These are phyloP conservation scores for Trametes coccinea DNA, from an alignment of 768 basidiomycete species.

Conservation along the genomic window DNA sequence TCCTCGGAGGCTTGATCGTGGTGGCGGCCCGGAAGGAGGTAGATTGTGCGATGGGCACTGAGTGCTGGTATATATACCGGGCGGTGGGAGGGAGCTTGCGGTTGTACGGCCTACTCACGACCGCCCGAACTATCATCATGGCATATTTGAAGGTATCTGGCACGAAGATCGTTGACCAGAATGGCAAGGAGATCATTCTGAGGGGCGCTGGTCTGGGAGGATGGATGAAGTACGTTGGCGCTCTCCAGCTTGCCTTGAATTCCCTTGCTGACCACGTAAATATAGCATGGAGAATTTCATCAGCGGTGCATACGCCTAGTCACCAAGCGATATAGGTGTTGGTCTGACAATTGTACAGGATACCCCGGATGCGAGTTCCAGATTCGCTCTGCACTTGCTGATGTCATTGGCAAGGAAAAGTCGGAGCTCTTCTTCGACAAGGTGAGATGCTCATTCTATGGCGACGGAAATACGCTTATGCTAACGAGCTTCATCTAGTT, in stretches of 20 bases:
- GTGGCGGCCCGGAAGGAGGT: neutral
- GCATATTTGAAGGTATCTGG: slow-evolving; percentile 59
- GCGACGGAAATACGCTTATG: slow-evolving; percentile 16
- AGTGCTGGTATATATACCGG: neutral
- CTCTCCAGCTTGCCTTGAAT: neutral
- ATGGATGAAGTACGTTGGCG: slow-evolving; percentile 66
- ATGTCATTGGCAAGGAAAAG: slow-evolving; percentile 64
- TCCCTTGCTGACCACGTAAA: neutral
- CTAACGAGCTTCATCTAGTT: slow-evolving; percentile 53
- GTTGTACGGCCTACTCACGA: neutral
- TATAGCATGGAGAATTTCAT: slow-evolving; percentile 78
- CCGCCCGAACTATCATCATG: slow-evolving; percentile 34
- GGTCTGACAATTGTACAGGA: neutral
- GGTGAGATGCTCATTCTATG: slow-evolving; percentile 36
- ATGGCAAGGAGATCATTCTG: slow-evolving; percentile 58
- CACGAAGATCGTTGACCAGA: slow-evolving; percentile 57
- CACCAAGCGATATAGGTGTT: neutral
- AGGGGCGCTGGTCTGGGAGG: slow-evolving; percentile 79
- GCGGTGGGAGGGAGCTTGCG: neutral
- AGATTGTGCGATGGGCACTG: neutral
- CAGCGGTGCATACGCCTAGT: slow-evolving; percentile 42
- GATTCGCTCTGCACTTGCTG: slow-evolving; percentile 68
- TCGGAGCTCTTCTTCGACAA: slow-evolving; percentile 85
- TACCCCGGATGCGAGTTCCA: slow-evolving; percentile 83
- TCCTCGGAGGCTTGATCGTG: neutral